Evolutionary conservation across 225 moss, liverwort and hornwort species (phyloP).

Genomic region (Climacium dendroides): DNA sequence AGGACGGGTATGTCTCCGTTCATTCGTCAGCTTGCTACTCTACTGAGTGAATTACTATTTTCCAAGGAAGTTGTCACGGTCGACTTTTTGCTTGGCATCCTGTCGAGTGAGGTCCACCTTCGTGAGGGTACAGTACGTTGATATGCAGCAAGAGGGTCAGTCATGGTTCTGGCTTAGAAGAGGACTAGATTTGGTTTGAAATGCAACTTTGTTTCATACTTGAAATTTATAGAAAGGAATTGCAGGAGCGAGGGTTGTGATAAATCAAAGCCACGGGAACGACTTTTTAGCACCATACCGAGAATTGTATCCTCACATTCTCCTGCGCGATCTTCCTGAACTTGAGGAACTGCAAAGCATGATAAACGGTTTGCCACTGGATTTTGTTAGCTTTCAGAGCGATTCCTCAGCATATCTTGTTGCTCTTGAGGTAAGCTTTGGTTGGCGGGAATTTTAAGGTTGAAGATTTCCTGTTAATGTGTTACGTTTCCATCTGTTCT

Average conservation of each 20-base stretch:
- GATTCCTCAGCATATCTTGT: constrained; percentile 43
- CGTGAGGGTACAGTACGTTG: background rate
- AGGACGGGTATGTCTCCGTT: constrained; percentile 22
- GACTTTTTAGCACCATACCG: constrained; percentile 15
- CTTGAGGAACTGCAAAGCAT: constrained; percentile 35
- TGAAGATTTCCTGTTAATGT: background rate
- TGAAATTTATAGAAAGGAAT: background rate
- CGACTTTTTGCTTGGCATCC: background rate
- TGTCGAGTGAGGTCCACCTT: background rate
- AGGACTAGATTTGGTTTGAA: background rate
- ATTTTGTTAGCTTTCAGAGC: constrained; percentile 36
- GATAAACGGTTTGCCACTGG: constrained; percentile 35
- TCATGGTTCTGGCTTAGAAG: background rate
- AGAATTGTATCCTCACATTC: constrained; percentile 39
- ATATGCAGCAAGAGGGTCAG: background rate
- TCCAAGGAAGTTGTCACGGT: background rate
- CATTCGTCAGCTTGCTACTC: background rate
- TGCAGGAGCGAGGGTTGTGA: constrained; percentile 64
- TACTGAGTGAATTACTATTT: background rate
- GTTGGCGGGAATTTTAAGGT: background rate
- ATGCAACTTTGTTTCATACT: background rate
- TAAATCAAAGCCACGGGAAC: constrained; percentile 38
- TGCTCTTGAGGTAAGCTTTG: constrained; percentile 50
- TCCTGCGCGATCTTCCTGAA: constrained; percentile 51
- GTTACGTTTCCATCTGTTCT: background rate